Conservation (phyloP, 2,329 filamentous ascomycete species). For the Xylariaceae sp. region DNA sequence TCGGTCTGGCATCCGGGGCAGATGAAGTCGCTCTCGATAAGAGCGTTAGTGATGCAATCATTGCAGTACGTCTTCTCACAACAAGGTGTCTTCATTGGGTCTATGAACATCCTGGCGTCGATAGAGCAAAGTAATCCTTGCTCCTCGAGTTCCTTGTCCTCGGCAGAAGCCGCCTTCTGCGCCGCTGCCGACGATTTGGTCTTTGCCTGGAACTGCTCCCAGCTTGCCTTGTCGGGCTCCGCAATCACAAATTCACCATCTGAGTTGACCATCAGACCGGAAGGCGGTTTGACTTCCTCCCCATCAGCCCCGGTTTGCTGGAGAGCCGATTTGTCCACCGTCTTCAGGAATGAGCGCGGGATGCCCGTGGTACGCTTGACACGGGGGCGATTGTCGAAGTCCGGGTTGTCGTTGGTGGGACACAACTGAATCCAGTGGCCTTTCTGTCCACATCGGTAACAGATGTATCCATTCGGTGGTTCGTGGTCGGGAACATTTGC, state of each 20-base stretch:
- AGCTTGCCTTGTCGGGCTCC: conserved; percentile 89
- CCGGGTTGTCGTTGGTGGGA: conserved; percentile 96
- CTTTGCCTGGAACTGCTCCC: conserved; percentile 96
- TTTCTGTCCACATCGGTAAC: conserved; percentile 93
- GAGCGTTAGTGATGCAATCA: conserved; percentile 98
- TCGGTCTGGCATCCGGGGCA: conserved; percentile 90
- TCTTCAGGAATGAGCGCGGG: conserved; percentile 89
- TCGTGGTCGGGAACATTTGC: conserved; percentile 84
- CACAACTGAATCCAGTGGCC: conserved; percentile 99
- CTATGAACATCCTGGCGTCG: conserved; percentile 97
- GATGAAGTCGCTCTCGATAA: conserved; percentile 96
- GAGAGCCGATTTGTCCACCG: conserved; percentile 83
- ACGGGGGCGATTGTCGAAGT: conserved; percentile 86
- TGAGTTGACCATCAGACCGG: conserved; percentile 94
- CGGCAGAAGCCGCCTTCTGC: conserved; percentile 69
- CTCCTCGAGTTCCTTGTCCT: conserved; percentile 82
- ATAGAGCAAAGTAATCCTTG: conserved; percentile 87
- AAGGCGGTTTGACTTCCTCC: conserved; percentile 66
- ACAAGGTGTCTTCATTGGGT: conserved; percentile 98
- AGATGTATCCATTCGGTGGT: conserved; percentile 89
- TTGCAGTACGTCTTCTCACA: conserved; percentile 98
- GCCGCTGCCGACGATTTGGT: conserved; percentile 79
- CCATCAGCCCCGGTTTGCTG: conserved; percentile 73
- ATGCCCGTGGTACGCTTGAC: conserved; percentile 97
- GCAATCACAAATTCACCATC: conserved; percentile 97